Percentiles rank a stretch among this genome's conserved stretches.
Conservation (phyloP, 106 monocot genomes). For the Ottelia alismoides region DNA sequence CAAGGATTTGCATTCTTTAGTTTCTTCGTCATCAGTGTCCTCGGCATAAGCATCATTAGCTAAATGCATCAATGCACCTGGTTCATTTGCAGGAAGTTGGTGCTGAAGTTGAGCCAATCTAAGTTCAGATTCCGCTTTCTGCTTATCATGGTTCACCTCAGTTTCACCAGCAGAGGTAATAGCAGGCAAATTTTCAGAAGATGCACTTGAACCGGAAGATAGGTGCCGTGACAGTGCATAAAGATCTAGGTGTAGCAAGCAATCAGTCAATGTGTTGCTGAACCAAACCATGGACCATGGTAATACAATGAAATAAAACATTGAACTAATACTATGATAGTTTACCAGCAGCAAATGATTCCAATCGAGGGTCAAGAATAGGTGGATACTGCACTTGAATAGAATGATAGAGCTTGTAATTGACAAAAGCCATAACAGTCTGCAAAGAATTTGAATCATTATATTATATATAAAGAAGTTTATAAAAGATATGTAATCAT, state of each 20-base stretch:
- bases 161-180: conserved; percentile 13
- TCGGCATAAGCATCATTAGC: conserved; percentile 42
- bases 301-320: conserved; percentile 3
- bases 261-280: not conserved
- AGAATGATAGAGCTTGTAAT: conserved; percentile 93
- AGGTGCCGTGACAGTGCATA: conserved; percentile 73
- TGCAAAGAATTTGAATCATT: too few species aligned
- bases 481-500: too few species aligned
- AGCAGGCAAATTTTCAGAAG: conserved; percentile 18
- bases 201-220: conserved; percentile 30
- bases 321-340: too few species aligned
- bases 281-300: not conserved
- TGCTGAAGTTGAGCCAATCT: conserved; percentile 73
- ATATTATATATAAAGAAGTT: too few species aligned
- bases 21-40: conserved; percentile 70
- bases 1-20: conserved; percentile 69
- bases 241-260: conserved; percentile 55
- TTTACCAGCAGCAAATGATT: conserved; percentile 96
- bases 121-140: conserved; percentile 10
- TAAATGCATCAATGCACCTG: conserved; percentile 85
- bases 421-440: conserved; percentile 89
- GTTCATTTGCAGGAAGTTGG: conserved; percentile 71
- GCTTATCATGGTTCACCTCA: conserved; percentile 12
- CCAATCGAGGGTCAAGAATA: conserved; percentile 73
- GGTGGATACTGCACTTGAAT: conserved; percentile 90